Base-by-base conservation (phyloP, 495 filamentous ascomycete genomes). In the Jackrogersella multiformis region DNA sequence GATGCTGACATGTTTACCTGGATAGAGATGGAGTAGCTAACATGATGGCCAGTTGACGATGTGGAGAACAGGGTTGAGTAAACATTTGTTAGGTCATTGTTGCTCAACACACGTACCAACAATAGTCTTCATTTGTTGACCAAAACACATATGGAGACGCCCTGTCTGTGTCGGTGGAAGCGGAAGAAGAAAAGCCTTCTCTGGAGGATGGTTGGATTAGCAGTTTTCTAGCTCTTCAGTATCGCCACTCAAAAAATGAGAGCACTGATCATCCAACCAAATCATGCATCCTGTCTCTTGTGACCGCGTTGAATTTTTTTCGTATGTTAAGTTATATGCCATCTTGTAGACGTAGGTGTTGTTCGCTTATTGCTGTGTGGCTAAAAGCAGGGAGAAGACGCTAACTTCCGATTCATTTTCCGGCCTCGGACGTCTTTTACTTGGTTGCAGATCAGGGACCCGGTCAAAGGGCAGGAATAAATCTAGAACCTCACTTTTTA, bases 241-340 rank as follows among this genome's bases (percentile, higher is more conserved):
- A 68, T 68, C 64, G 20, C 64, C 58, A 68, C 64, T 68, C 64
- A 23, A 52, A 66, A 45, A 68, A 68, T 58, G 49, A 67, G 57
- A 62, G 58, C 58, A 57, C 30, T 34, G 34, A 53, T 53, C 45
- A 18, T 68, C 64, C 57, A 62, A 62, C 54, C 45, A 38, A 57
- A 36, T 34, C 28, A 21, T 51, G 9, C 16, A 9, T 44, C 10
- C 12, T 45, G 20, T 44, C 12, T 20, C 51, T 0, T 16, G 16
- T 24, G 7, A 30, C 26, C n/a, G 4, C 16, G 16, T 35, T 44
- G 45, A 39, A 16, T 7, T 41, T 2, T 28, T n/a, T n/a, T n/a
- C n/a, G 16, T 15, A 23, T 28, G 21, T 44, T 21, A 13, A 51
- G 24, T 16, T 13, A 51, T 32, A 3, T 45, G 23, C 21, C n/a